Evolutionary conservation across 768 basidiomycete species (phyloP), one percentile per base, ranked within the genome.

Genomic region (Tulasnella sp.): DNA sequence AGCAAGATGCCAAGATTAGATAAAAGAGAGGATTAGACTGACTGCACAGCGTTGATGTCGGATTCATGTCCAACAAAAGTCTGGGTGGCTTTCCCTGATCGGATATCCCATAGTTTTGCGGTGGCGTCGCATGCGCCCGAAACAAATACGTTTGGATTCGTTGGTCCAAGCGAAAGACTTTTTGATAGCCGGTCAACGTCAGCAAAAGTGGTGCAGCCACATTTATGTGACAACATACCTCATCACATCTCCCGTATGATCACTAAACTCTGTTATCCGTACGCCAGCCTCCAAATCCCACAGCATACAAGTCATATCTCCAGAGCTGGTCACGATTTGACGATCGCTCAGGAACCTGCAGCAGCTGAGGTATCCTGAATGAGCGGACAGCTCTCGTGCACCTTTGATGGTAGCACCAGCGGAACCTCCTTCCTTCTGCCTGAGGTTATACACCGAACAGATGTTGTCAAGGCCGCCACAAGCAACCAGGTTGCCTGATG

Each of bases 251-350:
- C 95, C 93, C 16, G 95, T 96, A 64, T 99, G 93, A 67, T 99
- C 93, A 63, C 87, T 95, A 66, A 99, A 99, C 69, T 98, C 95
- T 60, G 93, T 86, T 16, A 91, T 85, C 56, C 93, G 73, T 2
- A 93, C 90, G 57, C 93, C 95, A 20, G 90, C 89, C 67, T 99
- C 93, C 54, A 99, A 88, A 67, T 99, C 93, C 93, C 95, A 99
- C 24, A 98, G 75, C 92, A 99, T 98, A 66, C 93, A 99, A 25
- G 93, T 95, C 93, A 99, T 99, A 65, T 99, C 93, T 48, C 93
- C 93, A 33, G 91, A 95, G 60, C 79, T 83, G 33, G 93, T 99
- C 56, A 99, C 85, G 61, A 99, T 99, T 73, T 99, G 93, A 45
- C 95, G 76, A 69, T 99, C 93, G 62, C 89, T 98, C 72, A 99